Evolutionary conservation across 2,329 filamentous ascomycete species (phyloP), one percentile per base, ranked within the genome.

Genomic region (Gaeumannomyces tritici): DNA sequence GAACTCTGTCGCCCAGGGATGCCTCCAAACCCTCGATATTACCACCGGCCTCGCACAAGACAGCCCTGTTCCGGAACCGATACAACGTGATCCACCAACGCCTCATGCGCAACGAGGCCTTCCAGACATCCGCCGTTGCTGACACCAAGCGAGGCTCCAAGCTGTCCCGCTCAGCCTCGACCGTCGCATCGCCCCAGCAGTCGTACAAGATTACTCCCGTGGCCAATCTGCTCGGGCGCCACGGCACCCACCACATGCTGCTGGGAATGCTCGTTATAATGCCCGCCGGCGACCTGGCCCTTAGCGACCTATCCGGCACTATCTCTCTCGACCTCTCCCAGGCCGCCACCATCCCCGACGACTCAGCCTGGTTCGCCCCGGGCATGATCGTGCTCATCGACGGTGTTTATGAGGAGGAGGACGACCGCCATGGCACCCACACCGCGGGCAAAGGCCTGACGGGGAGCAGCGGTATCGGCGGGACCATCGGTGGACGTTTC

Each of bases 351-450:
- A 88, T 97, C 62, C 93, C 93, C 0, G 87, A 91, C 64, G 88
- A 93, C 70, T 91, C 90, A 28, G 89, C 90, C 4, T 99, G 92
- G 89, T 97, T 97, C 71, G 87, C 89, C 6, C 93, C 95, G 0
- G 96, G 96, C 3, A 98, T 98, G 92, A 90, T 99, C 59, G 90
- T 98, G 4, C 82, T 99, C 0, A 86, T 97, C 0, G 95, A 99
- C 69, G 95, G 95, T 8, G 87, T 93, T n/a, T 99, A 99, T 70
- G 92, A 96, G 72, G 95, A 98, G 73, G 92, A 96, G 68, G 91
- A 92, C 65, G 83, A 87, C 65, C 87, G 85, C 26, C 77, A 81
- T 1, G 87, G 88, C 21, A 28, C 55, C 55, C 42, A 55, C 27
- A 55, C 47, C 13, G 59, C 59, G 26, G 55, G 55, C 12, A 87